Percentiles rank a stretch among this genome's conserved stretches.
Evolutionary conservation across 164 flowering plant genomes (phyloP).

Genomic region (Liriodendron chinense): DNA sequence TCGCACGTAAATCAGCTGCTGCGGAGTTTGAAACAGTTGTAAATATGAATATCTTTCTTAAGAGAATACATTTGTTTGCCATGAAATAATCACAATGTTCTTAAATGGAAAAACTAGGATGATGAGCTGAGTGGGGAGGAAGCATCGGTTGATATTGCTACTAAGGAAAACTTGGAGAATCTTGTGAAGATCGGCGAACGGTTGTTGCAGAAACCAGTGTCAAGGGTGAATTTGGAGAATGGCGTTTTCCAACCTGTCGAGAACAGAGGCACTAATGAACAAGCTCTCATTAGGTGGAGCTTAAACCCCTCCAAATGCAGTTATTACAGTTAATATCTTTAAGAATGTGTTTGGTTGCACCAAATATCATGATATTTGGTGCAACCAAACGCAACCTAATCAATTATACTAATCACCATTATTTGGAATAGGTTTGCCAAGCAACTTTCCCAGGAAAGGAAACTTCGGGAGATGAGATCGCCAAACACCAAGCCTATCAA

Average conservation of each 20-base stretch:
- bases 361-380: too few species aligned
- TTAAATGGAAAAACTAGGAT: slow-evolving; percentile 11
- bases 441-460: slow-evolving; percentile 4
- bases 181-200: slow-evolving; percentile 20
- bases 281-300: slow-evolving; percentile 22
- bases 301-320: too few species aligned
- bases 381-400: not conserved
- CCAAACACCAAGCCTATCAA: slow-evolving; percentile 1
- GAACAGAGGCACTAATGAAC: slow-evolving; percentile 19
- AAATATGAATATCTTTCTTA: too few species aligned
- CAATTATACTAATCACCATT: not conserved
- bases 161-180: slow-evolving; percentile 15
- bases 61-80: too few species aligned
- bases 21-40: too few species aligned
- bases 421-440: not conserved
- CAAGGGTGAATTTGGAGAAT: slow-evolving; percentile 21
- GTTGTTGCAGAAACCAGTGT: slow-evolving; percentile 16
- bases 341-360: too few species aligned
- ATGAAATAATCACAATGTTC: not conserved
- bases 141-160: slow-evolving; percentile 16
- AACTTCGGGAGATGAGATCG: not conserved
- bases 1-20: too few species aligned
- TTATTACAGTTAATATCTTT: not conserved
- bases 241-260: slow-evolving; percentile 15
- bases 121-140: slow-evolving; percentile 11